Evolutionary conservation across 2,329 filamentous ascomycete genomes (phyloP).

Genomic region (Exophiala spinifera): DNA sequence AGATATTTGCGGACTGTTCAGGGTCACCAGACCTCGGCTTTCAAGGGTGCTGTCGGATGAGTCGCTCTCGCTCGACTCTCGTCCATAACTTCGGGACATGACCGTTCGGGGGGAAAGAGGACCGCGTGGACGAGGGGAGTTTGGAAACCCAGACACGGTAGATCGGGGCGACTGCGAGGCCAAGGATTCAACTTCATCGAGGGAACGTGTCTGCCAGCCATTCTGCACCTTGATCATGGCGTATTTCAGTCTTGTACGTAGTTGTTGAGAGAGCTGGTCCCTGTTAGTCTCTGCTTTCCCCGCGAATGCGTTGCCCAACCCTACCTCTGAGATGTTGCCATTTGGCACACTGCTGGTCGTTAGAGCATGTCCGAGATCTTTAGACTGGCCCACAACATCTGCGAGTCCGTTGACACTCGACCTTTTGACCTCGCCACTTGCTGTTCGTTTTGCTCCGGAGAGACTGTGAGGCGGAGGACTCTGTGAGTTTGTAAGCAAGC

Average conservation of each 20-base stretch:
- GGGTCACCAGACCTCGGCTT: conserved; percentile 9
- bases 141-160: conserved; percentile 58
- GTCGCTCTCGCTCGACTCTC: conserved; percentile 28
- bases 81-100: conserved; percentile 30
- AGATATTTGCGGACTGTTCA: conserved; percentile 14
- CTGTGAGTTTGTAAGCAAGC: conserved; percentile 13
- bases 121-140: conserved; percentile 50
- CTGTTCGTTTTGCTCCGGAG: conserved; percentile 23
- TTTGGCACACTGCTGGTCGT: conserved; percentile 21
- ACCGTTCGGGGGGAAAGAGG: conserved; percentile 47
- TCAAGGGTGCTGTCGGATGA: conserved; percentile 29
- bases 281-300: conserved; percentile 15
- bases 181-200: conserved; percentile 73
- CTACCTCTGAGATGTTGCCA: conserved; percentile 25
- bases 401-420: conserved; percentile 19
- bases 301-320: background rate
- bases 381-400: conserved; percentile 10
- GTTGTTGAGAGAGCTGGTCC: conserved; percentile 67
- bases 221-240: conserved; percentile 92
- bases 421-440: conserved; percentile 24
- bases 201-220: conserved; percentile 76
- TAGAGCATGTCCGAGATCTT: conserved; percentile 13
- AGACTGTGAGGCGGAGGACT: conserved; percentile 13
- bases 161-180: conserved; percentile 65
- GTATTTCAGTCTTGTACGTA: conserved; percentile 82